These are phyloP conservation scores for Fusarium tricinctum DNA, from an alignment of 2,329 filamentous ascomycete species.

Conservation along the genomic window DNA sequence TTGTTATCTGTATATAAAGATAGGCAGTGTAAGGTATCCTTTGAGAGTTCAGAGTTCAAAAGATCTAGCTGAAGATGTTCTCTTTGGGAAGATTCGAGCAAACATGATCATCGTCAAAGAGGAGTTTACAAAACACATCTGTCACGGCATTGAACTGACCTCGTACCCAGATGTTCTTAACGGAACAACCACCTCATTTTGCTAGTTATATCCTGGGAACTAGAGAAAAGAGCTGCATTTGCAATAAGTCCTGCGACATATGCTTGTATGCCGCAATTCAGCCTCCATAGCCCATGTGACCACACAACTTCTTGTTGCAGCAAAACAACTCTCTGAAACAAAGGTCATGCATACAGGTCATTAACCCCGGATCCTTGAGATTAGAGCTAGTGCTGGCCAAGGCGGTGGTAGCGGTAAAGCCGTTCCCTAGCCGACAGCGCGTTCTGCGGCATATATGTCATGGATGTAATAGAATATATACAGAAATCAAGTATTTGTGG, in stretches of 20 bases:
- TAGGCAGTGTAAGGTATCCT: no score
- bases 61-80: no score
- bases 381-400: slow-evolving; percentile 2
- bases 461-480: no score
- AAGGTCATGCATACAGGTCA: slow-evolving; percentile 3
- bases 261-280: neutral
- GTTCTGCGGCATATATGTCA: slow-evolving; percentile 28
- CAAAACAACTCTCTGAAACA: slow-evolving; percentile 2
- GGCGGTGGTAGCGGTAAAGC: slow-evolving; percentile 24
- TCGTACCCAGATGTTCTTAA: no score
- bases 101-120: neutral
- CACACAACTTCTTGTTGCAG: neutral
- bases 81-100: no score
- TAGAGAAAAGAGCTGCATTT: neutral
- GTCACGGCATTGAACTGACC: no score
- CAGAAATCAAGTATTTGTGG: neutral
- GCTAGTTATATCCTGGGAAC: no score
- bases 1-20: no score
- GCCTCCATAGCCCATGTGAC: neutral
- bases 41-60: no score
- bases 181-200: no score
- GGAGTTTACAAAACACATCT: neutral
- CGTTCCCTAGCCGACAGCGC: slow-evolving; percentile 43
- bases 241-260: neutral
- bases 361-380: slow-evolving; percentile 20